phyloP scores from a whole-genome alignment of 2,329 filamentous ascomycete genomes.

The Metarhizium album region DNA sequence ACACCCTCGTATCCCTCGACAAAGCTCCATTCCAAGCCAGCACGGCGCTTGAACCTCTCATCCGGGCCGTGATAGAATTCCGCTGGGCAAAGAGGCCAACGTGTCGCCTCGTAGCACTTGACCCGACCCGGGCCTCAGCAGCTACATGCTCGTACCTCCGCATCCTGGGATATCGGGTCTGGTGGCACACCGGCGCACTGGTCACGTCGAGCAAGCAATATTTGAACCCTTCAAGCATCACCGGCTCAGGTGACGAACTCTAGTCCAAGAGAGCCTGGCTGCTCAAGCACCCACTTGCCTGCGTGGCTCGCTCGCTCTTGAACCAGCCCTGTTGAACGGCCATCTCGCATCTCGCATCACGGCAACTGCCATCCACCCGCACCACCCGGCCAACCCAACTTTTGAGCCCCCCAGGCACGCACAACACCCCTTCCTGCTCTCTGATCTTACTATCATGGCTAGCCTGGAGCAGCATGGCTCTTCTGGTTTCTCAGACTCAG shows the following conservation, averaged over 20 bases:
- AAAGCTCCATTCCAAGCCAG: not conserved
- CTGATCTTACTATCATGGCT: constrained; percentile 5
- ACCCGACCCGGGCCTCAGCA: not conserved
- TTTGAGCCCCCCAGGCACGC: constrained; percentile 1
- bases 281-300: not conserved
- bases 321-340: not conserved
- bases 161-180: too few relatives aligned
- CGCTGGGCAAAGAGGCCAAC: not conserved
- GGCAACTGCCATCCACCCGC: not conserved
- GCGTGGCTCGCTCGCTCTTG: not conserved
- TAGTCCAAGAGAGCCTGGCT: not conserved
- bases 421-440: not conserved
- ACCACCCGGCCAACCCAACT: constrained; percentile 17
- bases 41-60: not conserved
- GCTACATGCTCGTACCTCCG: too few relatives aligned
- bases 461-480: constrained; percentile 15
- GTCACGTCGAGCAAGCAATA: not conserved
- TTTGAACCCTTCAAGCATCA: not conserved
- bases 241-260: not conserved
- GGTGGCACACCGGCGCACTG: not conserved
- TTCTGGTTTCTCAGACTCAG: constrained; percentile 15
- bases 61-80: too few relatives aligned
- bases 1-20: not conserved
- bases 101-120: not conserved
- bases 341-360: too few relatives aligned